Conservation (phyloP, 257 asterid species). For the Pogostemon cablin region DNA sequence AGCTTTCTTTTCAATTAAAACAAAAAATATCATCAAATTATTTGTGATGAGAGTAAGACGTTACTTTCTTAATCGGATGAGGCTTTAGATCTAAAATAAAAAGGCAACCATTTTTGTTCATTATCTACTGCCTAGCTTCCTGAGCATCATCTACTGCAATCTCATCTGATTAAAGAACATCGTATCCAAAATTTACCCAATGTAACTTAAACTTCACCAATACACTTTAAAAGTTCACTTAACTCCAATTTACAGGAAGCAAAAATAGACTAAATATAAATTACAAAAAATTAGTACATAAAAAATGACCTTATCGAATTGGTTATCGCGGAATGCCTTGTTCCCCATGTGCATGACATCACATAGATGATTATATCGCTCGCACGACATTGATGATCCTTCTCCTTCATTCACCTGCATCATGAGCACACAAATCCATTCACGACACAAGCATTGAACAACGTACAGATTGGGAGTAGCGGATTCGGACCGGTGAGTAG, state of each 20-base stretch:
- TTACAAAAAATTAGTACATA: background rate
- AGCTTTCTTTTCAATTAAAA: background rate
- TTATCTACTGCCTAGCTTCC: background rate
- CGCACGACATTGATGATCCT: conserved; percentile 61
- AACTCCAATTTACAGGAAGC: conserved; percentile 4
- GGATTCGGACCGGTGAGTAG: conserved; percentile 60
- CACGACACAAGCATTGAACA: background rate
- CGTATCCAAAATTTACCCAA: background rate
- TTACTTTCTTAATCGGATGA: too few relatives aligned
- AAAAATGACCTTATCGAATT: conserved; percentile 67
- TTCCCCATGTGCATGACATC: conserved; percentile 71
- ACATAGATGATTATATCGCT: conserved; percentile 56
- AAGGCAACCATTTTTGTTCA: too few relatives aligned
- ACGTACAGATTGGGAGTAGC: background rate
- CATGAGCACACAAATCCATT: conserved; percentile 28
- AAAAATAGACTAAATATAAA: background rate
- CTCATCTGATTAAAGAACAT: conserved; percentile 8
- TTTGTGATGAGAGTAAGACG: background rate
- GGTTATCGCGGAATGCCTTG: conserved; percentile 61
- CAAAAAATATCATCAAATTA: background rate
- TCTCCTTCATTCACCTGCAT: conserved; percentile 54
- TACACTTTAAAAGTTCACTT: background rate
- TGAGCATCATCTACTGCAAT: background rate
- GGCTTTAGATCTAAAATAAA: too few relatives aligned
- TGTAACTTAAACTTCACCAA: background rate